These are phyloP conservation scores for Vigna radiata DNA, from an alignment of 306 rosid species.

Conservation along the genomic window DNA sequence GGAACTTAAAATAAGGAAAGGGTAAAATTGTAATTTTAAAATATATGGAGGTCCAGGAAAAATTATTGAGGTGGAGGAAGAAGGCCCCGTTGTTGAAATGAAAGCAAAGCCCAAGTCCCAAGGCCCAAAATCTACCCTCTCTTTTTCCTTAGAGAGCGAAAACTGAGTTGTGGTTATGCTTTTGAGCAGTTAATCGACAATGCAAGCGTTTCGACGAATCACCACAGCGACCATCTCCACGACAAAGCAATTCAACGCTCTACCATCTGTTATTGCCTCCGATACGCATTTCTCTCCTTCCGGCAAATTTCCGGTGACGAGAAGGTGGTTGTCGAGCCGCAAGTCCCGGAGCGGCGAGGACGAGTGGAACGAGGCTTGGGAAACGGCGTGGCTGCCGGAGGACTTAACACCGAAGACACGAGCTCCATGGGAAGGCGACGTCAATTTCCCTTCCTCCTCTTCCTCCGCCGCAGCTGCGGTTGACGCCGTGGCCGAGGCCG, in stretches of 20 bases:
- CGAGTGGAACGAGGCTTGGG: slow-evolving; percentile 97
- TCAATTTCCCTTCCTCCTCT: slow-evolving; percentile 56
- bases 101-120: slow-evolving; percentile 1
- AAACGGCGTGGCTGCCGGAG: slow-evolving; percentile 92
- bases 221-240: slow-evolving; percentile 13
- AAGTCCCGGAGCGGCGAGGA: slow-evolving; percentile 62
- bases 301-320: background rate
- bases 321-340: slow-evolving; percentile 39
- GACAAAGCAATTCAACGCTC: slow-evolving; percentile 35
- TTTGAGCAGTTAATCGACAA: slow-evolving; percentile 20
- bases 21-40: no score
- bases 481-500: slow-evolving; percentile 48
- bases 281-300: slow-evolving; percentile 26
- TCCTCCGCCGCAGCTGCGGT: slow-evolving; percentile 35
- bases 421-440: slow-evolving; percentile 88
- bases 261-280: background rate
- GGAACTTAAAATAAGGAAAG: no score
- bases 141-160: background rate
- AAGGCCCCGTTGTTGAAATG: background rate
- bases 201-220: slow-evolving; percentile 62
- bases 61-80: no score
- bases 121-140: slow-evolving; percentile 29
- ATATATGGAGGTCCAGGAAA: no score
- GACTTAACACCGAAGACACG: slow-evolving; percentile 63
- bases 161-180: background rate